phyloP scores from a whole-genome alignment of 2,329 filamentous ascomycete species.

The Fusarium devonianum region DNA sequence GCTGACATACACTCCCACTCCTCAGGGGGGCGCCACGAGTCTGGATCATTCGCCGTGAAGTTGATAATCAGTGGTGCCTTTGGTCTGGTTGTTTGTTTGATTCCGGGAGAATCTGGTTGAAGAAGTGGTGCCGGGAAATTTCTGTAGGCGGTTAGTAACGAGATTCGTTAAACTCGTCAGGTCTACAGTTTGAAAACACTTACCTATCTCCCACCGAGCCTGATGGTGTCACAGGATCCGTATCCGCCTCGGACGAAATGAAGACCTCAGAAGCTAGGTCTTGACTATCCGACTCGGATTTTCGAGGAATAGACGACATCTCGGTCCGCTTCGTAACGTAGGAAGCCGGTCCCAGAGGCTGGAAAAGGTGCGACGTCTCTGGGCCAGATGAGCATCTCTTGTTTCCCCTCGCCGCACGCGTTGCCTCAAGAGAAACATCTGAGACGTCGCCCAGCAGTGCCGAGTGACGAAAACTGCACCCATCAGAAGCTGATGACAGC shows the following conservation, averaged over 20 bases:
- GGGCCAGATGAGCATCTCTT: background rate
- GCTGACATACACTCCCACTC: conserved; percentile 50
- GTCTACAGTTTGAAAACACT: too few relatives aligned
- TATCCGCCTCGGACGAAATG: conserved; percentile 29
- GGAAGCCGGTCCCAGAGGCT: conserved; percentile 23
- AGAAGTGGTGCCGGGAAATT: conserved; percentile 19
- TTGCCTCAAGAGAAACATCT: conserved; percentile 21
- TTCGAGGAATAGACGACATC: conserved; percentile 11
- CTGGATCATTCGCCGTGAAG: conserved; percentile 47
- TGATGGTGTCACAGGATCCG: conserved; percentile 24
- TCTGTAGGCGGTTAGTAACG: conserved; percentile 18
- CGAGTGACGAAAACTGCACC: conserved; percentile 36
- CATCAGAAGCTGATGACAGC: conserved; percentile 36
- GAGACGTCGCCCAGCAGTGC: conserved; percentile 22
- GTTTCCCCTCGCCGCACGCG: background rate
- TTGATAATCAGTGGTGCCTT: conserved; percentile 30
- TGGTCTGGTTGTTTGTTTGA: conserved; percentile 8
- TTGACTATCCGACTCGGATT: conserved; percentile 10
- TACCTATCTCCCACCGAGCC: conserved; percentile 20
- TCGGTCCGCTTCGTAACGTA: conserved; percentile 23
- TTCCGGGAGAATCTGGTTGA: conserved; percentile 24
- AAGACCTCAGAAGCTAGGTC: conserved; percentile 26
- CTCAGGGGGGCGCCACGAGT: conserved; percentile 55
- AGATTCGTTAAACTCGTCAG: too few relatives aligned
- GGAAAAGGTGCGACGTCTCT: conserved; percentile 11